Evolutionary conservation across 148 eudicot genomes (phyloP).

Genomic region (Tetragonia tetragonoides): DNA sequence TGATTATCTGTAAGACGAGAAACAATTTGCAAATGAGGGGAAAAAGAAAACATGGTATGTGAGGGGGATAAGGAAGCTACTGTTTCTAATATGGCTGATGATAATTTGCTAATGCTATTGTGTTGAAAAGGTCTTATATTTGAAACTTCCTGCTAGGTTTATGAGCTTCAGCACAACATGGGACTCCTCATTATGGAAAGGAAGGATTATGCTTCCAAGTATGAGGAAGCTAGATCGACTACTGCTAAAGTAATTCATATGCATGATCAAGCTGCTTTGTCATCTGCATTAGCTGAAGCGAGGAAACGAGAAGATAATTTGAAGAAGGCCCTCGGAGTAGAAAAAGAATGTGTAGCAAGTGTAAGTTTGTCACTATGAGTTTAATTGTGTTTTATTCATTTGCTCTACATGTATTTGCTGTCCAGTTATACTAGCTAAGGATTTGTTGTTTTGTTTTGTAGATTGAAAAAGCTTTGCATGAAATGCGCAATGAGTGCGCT

Average conservation of each 20-base stretch:
- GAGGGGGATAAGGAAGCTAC: not conserved
- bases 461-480: conserved; percentile 94
- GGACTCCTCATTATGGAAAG: conserved; percentile 81
- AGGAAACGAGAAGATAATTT: conserved; percentile 75
- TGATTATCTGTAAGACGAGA: not conserved
- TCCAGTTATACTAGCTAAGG: conserved; percentile 3
- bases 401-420: not conserved
- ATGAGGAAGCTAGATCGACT: conserved; percentile 56
- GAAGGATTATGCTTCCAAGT: conserved; percentile 79
- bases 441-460: conserved; percentile 22
- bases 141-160: conserved; percentile 40
- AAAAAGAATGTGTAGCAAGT: conserved; percentile 87
- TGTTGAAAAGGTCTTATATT: conserved; percentile 3
- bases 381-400: not conserved
- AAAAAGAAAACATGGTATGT: not conserved
- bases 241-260: conserved; percentile 47
- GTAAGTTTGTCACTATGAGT: conserved; percentile 33
- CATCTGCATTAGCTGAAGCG: conserved; percentile 68
- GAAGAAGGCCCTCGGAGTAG: conserved; percentile 83
- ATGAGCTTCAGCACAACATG: conserved; percentile 82
- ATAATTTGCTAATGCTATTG: not conserved
- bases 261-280: conserved; percentile 56
- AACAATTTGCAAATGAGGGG: not conserved
- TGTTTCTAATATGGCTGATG: not conserved
- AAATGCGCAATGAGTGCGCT: conserved; percentile 89